Evolutionary conservation across 495 filamentous ascomycete species (phyloP), one percentile per base, ranked within the genome.

Genomic region (Penicillium soppii): DNA sequence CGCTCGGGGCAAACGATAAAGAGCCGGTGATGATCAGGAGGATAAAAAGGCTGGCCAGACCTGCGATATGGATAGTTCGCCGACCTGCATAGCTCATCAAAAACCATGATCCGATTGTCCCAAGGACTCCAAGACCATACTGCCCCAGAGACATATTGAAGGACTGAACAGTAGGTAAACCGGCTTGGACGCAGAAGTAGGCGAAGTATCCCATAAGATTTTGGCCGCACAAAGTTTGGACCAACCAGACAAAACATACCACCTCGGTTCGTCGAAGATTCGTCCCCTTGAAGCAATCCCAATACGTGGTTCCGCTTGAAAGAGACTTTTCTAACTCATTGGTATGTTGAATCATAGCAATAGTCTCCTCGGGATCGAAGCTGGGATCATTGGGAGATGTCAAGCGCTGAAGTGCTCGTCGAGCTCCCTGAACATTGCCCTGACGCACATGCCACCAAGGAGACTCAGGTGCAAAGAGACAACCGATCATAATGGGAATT

Each of bases 391-490:
- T 39, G 17, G 70, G 61, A 36, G 73, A 77, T 1, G 77, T 82
- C 19, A 90, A 68, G 10, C 85, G 80, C 16, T 74, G 72, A 15
- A 91, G 67, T 7, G 83, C 72, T 12, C 67, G 62, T 59, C 83
- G 81, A 3, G 87, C 87, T 17, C 82, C 76, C 9, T 83, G 79
- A 19, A 78, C 65, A 21, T 73, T 74, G 0, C 82, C 85, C 56
- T 78, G 80, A 3, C 86, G 78, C 40, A 90, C 82, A 13, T 87
- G 77, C 85, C 86, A 89, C 86, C 84, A 90, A 0, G 87, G 87
- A 0, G 74, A 81, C 62, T 91, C 87, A 3, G 87, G 87, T 1
- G 83, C 84, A 27, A 86, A 77, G 23, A 74, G 71, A 59, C 84
- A 78, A 30, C 82, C 81, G 35, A 86, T 68, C 27, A 85, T 74